Evolutionary conservation across 1,139 yeast genomes (phyloP), one percentile per base, ranked within the genome.

Genomic region (Saccharomycopsis phalli): DNA sequence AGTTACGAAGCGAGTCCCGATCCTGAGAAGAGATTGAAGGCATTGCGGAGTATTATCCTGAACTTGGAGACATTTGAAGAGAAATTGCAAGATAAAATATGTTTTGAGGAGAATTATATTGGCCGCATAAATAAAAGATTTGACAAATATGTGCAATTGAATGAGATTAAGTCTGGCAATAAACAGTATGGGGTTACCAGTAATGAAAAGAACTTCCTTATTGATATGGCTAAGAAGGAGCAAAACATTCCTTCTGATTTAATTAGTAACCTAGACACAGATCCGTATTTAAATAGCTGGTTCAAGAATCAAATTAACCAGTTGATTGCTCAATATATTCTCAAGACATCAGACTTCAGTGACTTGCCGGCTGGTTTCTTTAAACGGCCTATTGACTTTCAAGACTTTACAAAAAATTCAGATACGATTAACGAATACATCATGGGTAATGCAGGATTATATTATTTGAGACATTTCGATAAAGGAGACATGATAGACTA

Each of bases 321-420:
- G n/a, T 36, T 40, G 25, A 43, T 45, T 27, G 37, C 41, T 11
- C 30, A 31, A 10, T 45, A 42, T 34, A 29, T 45, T 4, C 14
- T 45, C 13, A 42, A 43, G 22, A 42, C 40, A 2, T 14, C 42
- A 4, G 35, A 39, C 29, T 40, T 28, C 28, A 28, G 21, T n/a
- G 37, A 40, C 32, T 29, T 37, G 25, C 48, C 42, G n/a, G 18
- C 10, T 13, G 30, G 20, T 20, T 42, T 45, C 22, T 43, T 43
- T 20, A 45, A 34, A 19, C 26, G 26, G 13, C 30, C 40, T n/a
- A 28, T 44, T 16, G 36, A 43, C 31, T 41, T 41, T 14, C 18
- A 31, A 4, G 36, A 41, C 16, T 23, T 34, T 6, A 13, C 11
- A 7, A 32, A 32, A 4, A 41, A 43, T 23, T 7, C 36, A 4